Conservation (phyloP, 2,329 filamentous ascomycete genomes). For the Conoideocrella luteorostrata region DNA sequence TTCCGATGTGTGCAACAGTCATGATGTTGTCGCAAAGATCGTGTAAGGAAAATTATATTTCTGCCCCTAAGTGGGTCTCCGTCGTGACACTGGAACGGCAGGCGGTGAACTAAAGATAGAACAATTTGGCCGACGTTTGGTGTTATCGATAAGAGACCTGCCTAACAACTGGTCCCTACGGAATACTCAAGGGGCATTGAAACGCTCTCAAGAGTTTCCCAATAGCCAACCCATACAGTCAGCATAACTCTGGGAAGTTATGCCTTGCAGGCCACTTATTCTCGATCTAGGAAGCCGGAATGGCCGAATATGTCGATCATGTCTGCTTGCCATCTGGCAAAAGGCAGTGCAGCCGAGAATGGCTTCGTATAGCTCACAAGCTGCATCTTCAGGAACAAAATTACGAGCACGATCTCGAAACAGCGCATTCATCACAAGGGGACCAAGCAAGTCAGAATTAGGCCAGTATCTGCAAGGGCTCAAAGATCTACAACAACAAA, state of each 20-base stretch:
- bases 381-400: constrained; percentile 16
- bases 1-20: background rate
- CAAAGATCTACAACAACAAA: constrained; percentile 17
- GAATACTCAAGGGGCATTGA: background rate
- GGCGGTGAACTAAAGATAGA: constrained; percentile 20
- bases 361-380: constrained; percentile 27
- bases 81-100: constrained; percentile 12
- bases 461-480: constrained; percentile 22
- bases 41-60: constrained; percentile 29
- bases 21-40: background rate
- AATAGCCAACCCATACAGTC: background rate
- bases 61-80: constrained; percentile 20
- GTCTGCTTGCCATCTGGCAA: constrained; percentile 24
- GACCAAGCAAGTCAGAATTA: constrained; percentile 21
- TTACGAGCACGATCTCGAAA: constrained; percentile 10
- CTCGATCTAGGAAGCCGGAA: constrained; percentile 28
- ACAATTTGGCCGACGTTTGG: background rate
- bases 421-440: constrained; percentile 15
- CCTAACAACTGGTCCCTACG: background rate
- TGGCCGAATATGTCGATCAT: constrained; percentile 31
- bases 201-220: background rate
- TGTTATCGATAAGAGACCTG: constrained; percentile 27
- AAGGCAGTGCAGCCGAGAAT: constrained; percentile 20
- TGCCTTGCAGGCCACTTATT: constrained; percentile 30
- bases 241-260: constrained; percentile 14